phyloP scores from a whole-genome alignment of 1,139 yeast genomes.

The Protomyces inouyei region DNA sequence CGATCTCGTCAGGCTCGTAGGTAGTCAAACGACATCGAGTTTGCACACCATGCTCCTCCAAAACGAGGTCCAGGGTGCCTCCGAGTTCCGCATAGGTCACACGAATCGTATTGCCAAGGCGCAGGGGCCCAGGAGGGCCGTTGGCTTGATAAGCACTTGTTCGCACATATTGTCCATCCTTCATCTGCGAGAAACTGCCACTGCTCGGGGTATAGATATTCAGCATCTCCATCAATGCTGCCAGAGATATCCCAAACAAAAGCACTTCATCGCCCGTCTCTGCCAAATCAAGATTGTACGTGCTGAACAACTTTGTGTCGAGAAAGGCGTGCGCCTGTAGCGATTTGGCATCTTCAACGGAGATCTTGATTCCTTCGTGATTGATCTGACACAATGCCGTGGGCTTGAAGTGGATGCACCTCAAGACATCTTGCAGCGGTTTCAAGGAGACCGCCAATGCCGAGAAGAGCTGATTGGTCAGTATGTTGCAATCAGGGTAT shows the following conservation, averaged over 20 bases:
- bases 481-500: neutral
- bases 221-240: slow-evolving; percentile 32
- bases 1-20: slow-evolving; percentile 30
- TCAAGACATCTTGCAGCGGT: slow-evolving; percentile 23
- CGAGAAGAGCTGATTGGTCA: slow-evolving; percentile 7
- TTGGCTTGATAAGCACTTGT: slow-evolving; percentile 7
- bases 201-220: slow-evolving; percentile 30
- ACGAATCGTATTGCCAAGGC: slow-evolving; percentile 28
- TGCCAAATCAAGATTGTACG: slow-evolving; percentile 1
- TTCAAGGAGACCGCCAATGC: slow-evolving; percentile 24
- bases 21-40: slow-evolving; percentile 34
- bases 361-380: slow-evolving; percentile 31
- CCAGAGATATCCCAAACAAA: slow-evolving; percentile 30
- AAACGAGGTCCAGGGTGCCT: slow-evolving; percentile 31
- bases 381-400: slow-evolving; percentile 31
- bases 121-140: slow-evolving; percentile 4
- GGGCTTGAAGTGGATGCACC: slow-evolving; percentile 26
- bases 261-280: slow-evolving; percentile 17
- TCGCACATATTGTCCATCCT: neutral
- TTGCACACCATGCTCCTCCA: slow-evolving; percentile 32
- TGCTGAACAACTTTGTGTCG: slow-evolving; percentile 23
- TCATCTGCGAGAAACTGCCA: neutral
- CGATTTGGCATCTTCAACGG: slow-evolving; percentile 32
- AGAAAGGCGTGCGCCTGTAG: slow-evolving; percentile 31
- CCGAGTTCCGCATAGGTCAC: slow-evolving; percentile 30